A percentile compares a stretch with the other conserved stretches of the same genome.
phyloP scores from a whole-genome alignment of 768 basidiomycete species.

The Termitomyces sp. region DNA sequence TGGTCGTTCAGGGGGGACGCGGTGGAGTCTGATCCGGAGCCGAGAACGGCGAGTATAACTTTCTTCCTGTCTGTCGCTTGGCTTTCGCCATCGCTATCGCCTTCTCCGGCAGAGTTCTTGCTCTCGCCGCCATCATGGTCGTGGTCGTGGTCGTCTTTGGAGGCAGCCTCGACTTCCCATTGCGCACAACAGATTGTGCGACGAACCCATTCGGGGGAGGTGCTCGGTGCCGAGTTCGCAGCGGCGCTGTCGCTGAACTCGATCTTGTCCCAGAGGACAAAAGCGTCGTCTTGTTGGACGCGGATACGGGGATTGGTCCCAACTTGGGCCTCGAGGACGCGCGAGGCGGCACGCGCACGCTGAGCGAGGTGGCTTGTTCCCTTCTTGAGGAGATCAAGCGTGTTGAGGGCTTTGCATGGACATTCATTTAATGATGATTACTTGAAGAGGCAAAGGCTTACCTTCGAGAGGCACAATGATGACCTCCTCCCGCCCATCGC shows the following conservation, averaged over 20 bases:
- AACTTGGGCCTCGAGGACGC: constrained; percentile 84
- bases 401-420: constrained; percentile 66
- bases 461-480: constrained; percentile 88
- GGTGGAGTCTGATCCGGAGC: constrained; percentile 15
- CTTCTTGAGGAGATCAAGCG: constrained; percentile 90
- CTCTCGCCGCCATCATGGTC: neutral
- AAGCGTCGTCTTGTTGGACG: constrained; percentile 80
- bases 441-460: constrained; percentile 27
- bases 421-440: neutral
- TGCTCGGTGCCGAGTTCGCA: constrained; percentile 14
- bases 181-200: constrained; percentile 78
- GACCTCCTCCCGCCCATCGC: constrained; percentile 70
- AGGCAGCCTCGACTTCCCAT: constrained; percentile 63
- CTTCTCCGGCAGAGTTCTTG: constrained; percentile 11
- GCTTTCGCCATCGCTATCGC: constrained; percentile 4
- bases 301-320: constrained; percentile 77
- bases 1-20: constrained; percentile 16
- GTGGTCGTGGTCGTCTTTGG: constrained; percentile 18
- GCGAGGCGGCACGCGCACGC: constrained; percentile 81
- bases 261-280: constrained; percentile 77
- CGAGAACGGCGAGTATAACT: constrained; percentile 58
- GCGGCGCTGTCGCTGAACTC: constrained; percentile 35
- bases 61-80: constrained; percentile 26
- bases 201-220: constrained; percentile 80
- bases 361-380: constrained; percentile 74